A percentile compares a stretch with the other conserved stretches of the same genome.
These are phyloP conservation scores for Asterella californica DNA, from an alignment of 225 moss, liverwort and hornwort genomes.

Conservation along the genomic window DNA sequence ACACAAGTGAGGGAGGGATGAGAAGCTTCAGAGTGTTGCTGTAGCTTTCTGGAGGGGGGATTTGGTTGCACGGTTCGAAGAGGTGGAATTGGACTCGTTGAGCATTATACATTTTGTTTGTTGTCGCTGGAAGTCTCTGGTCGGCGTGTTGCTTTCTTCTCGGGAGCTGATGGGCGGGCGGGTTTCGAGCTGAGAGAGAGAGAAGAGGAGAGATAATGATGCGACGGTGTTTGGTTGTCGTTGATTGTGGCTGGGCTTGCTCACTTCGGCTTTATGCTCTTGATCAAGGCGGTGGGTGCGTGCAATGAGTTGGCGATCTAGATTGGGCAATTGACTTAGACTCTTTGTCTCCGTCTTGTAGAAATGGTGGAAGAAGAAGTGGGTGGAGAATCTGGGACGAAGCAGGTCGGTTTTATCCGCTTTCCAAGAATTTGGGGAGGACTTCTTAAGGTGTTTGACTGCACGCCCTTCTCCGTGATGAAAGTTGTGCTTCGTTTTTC, in stretches of 20 bases:
- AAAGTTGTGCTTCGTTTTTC: background rate
- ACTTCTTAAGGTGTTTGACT: background rate
- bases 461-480: background rate
- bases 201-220: background rate
- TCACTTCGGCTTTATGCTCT: background rate
- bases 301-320: background rate
- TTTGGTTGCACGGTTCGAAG: background rate
- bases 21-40: background rate
- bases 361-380: conserved; percentile 1
- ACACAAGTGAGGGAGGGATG: background rate
- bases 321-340: background rate
- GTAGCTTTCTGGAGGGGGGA: background rate
- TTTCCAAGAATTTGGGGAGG: conserved; percentile 5
- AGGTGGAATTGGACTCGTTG: background rate
- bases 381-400: background rate
- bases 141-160: background rate
- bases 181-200: background rate
- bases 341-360: background rate
- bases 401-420: conserved; percentile 2
- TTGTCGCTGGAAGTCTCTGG: background rate
- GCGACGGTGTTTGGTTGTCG: background rate
- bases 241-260: background rate
- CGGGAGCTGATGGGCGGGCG: too few species aligned
- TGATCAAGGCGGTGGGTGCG: background rate
- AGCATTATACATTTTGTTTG: background rate